Base-by-base conservation (phyloP, 176 grass and related monocot species). In the Musa itinerans region DNA sequence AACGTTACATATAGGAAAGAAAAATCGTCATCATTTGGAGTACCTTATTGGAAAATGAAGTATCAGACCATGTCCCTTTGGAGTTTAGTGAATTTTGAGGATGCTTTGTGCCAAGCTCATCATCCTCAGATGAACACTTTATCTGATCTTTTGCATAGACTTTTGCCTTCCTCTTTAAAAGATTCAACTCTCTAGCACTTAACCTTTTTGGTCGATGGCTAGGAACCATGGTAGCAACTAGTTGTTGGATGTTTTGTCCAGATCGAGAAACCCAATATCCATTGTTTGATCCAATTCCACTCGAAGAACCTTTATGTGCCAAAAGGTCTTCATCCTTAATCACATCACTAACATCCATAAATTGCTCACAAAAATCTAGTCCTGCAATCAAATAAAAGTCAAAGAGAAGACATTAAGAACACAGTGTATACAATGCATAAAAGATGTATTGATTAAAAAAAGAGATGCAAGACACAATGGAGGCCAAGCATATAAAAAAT, bases 301-400 rank as follows among this genome's bases (percentile, higher is more conserved):
- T 82, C 78, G 76, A 86, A 54, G 80, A 87, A 71, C 53, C 66
- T 64, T 81, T 92, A 62, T 92, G 90, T 57, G 88, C 77, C 82
- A 99, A 83, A 75, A 99, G 90, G 82, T 99, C 95, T 79, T 99
- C 95, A 73, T 99, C 95, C 74, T 87, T 99, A 52, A 99, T 79
- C 84, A 99, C 90, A 78, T 99, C 95, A 76, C 74, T 91, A 65
- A 99, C 85, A 91, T 99, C 95, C 95, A 99, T 99, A 80, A 99
- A 99, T 76, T 94, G 95, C 88, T 99, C 95, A 54, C 90, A 99
- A n/a, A 89, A 84, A 99, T 99, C 90, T 74, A 99, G 84, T 79
- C 95, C 93, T 96, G 87, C 73, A 82, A 55, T 84, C 72, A 68
- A 80, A 82, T 68, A 80, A 63, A 84, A 63, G 69, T 43, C 34